These are phyloP conservation scores for Verticillium nubilum DNA, from an alignment of 2,329 filamentous ascomycete species.

Conservation along the genomic window DNA sequence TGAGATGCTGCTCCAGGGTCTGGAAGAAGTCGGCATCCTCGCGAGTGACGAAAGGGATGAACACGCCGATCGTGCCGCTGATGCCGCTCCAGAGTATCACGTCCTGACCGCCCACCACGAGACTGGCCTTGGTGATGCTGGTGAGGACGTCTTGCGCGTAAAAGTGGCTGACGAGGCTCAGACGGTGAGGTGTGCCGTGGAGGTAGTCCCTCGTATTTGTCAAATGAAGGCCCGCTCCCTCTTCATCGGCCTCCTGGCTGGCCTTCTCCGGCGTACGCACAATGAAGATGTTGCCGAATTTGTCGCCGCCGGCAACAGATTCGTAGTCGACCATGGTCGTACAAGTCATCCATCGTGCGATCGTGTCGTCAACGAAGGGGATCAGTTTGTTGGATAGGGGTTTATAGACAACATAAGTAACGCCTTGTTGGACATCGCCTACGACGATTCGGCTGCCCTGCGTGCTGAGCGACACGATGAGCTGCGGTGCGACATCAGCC, in stretches of 20 bases:
- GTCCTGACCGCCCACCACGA: constrained; percentile 88
- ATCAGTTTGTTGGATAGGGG: constrained; percentile 86
- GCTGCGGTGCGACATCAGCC: constrained; percentile 68
- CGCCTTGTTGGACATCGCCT: constrained; percentile 86
- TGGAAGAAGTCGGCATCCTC: constrained; percentile 99
- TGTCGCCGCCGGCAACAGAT: constrained; percentile 89
- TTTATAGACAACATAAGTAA: constrained; percentile 93
- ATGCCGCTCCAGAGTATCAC: constrained; percentile 90
- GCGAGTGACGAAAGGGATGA: constrained; percentile 85
- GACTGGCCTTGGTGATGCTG: constrained; percentile 79
- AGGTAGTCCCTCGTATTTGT: constrained; percentile 86
- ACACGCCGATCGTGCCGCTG: constrained; percentile 87
- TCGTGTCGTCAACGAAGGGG: constrained; percentile 85
- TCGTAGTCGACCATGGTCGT: constrained; percentile 97
- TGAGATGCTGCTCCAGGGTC: constrained; percentile 80
- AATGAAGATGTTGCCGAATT: constrained; percentile 95
- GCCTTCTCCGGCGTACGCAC: constrained; percentile 81
- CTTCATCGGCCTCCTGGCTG: constrained; percentile 86
- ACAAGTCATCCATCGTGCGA: constrained; percentile 86
- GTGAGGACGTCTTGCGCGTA: constrained; percentile 91
- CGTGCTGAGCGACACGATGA: constrained; percentile 85
- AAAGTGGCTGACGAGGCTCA: constrained; percentile 82
- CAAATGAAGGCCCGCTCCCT: constrained; percentile 85
- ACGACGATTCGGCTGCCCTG: constrained; percentile 89
- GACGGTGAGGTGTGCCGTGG: constrained; percentile 78